Base-by-base conservation (phyloP, 345 rosid genomes). In the Boechera divaricarpa region DNA sequence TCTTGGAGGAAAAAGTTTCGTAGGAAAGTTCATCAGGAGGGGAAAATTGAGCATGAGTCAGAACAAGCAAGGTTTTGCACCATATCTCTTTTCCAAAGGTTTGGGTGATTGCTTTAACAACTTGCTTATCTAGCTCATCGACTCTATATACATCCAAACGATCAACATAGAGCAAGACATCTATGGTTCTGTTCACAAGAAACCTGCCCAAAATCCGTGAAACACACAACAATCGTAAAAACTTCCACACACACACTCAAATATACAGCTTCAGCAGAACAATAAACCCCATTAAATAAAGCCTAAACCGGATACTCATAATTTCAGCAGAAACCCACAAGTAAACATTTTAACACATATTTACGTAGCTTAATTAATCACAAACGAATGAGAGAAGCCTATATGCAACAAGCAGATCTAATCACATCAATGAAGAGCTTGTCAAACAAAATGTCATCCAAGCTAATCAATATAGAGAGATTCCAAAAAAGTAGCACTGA, bases 91-190 rank as follows among this genome's bases (percentile, higher is more conserved):
- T 89, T 16, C 97, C 97, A 86, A 91, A 91, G 76, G 85, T 86
- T 62, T 86, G 84, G 5, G 88, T 79, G 76, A 91, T 87, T 29
- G 94, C 94, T 65, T 60, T 72, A 67, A 91, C 81, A 35, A 91
- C 88, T 82, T 91, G 94, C 83, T 69, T 91, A 74, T 91, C 97
- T 82, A 91, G 73, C 78, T 89, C 97, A 85, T 91, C 97, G 7
- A 91, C 97, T 89, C 97, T 86, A 82, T 91, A 91, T 32, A 89
- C 88, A 76, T 91, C 94, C 80, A 91, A 81, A 61, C 92, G 92
- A 66, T 88, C 94, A 76, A 89, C 90, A 76, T 82, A 89, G 63
- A 91, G 89, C 82, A 91, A 77, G 35, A 86, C 89, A 85, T 88
- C 87, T 75, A 91, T 85, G 31, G 87, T 89, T 83, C 86, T 91